Conservation (phyloP, 2,329 filamentous ascomycete genomes). For the Kalaharituber pfeilii region DNA sequence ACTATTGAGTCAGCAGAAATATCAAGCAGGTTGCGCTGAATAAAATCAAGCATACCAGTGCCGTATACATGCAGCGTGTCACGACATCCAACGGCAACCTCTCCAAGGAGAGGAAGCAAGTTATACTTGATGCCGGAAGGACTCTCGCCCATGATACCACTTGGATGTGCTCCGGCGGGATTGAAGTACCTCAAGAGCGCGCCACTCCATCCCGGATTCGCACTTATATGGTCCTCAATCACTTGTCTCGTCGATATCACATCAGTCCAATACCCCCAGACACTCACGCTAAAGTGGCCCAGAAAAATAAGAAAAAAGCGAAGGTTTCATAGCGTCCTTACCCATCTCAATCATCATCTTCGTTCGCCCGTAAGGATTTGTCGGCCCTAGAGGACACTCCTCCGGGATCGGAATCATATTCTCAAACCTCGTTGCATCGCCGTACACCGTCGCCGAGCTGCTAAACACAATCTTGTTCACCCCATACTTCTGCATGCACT, state of each 20-base stretch:
- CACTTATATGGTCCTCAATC: conserved; percentile 78
- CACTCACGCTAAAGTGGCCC: not conserved
- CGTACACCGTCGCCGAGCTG: conserved; percentile 93
- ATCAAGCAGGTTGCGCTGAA: too few species aligned
- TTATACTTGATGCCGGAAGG: conserved; percentile 93
- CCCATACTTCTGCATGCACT: conserved; percentile 73
- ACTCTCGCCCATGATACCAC: conserved; percentile 94
- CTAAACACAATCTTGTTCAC: conserved; percentile 98
- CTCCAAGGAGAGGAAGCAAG: conserved; percentile 77
- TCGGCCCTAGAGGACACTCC: conserved; percentile 85
- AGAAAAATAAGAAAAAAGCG: not conserved
- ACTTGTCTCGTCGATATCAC: conserved; percentile 29
- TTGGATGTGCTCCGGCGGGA: conserved; percentile 84
- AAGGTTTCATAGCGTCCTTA: conserved; percentile 3
- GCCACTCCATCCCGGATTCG: conserved; percentile 83
- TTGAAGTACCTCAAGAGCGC: conserved; percentile 96
- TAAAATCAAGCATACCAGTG: conserved; percentile 44
- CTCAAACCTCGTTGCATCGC: conserved; percentile 84
- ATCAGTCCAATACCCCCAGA: not conserved
- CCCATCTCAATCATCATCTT: conserved; percentile 68
- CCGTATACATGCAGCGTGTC: conserved; percentile 92
- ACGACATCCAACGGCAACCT: conserved; percentile 87
- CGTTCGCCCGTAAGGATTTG: conserved; percentile 94
- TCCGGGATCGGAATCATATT: conserved; percentile 99
- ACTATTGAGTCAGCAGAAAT: not conserved